Evolutionary conservation across 768 basidiomycete genomes (phyloP).

Genomic region (Russula vinacea): DNA sequence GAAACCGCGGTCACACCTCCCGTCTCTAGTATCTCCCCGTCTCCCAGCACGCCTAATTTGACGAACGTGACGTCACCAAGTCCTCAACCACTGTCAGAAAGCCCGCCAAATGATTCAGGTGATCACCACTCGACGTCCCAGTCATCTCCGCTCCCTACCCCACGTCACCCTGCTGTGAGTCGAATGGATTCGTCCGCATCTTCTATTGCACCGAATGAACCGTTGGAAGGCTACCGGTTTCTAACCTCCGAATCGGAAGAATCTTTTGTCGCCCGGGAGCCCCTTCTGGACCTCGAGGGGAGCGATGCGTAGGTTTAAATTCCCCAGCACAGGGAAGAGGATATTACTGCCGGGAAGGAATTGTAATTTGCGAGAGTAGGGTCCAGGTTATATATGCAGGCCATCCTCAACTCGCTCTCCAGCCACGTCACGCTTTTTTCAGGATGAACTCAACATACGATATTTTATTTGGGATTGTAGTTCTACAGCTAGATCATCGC

Average conservation of each 20-base stretch:
- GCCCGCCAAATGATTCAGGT: not conserved
- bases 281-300: slow-evolving; percentile 25
- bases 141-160: not conserved
- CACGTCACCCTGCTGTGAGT: slow-evolving; percentile 9
- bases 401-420: not conserved
- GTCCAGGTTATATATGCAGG: slow-evolving; percentile 6
- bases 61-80: slow-evolving; percentile 1
- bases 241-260: slow-evolving; percentile 29
- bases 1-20: not conserved
- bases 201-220: slow-evolving; percentile 19
- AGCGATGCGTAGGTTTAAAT: slow-evolving; percentile 8
- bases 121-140: not conserved
- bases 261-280: slow-evolving; percentile 27
- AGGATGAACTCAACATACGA: slow-evolving; percentile 1
- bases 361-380: slow-evolving; percentile 12
- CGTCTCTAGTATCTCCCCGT: not conserved
- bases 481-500: slow-evolving; percentile 13
- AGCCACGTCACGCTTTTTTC: slow-evolving; percentile 8
- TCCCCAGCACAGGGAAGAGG: not conserved
- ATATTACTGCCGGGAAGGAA: not conserved
- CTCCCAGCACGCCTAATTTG: slow-evolving; percentile 15
- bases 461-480: slow-evolving; percentile 24
- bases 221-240: slow-evolving; percentile 23
- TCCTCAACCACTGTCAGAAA: slow-evolving; percentile 8
- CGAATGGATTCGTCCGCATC: slow-evolving; percentile 26